Evolutionary conservation across 148 eudicot species (phyloP).

Genomic region (Persicaria tinctoria): DNA sequence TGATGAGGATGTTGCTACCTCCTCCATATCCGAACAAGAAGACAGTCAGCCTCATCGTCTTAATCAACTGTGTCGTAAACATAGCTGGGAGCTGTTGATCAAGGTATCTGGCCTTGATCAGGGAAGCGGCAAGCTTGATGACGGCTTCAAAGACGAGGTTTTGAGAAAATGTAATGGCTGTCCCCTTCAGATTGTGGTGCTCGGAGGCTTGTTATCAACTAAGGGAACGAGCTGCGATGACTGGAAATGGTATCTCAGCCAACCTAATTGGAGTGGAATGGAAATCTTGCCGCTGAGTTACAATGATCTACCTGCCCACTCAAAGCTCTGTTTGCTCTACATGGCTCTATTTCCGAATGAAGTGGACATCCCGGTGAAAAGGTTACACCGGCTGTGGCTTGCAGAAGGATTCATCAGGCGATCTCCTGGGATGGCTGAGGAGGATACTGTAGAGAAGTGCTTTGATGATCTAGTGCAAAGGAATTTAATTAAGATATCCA

Average conservation of each 20-base stretch:
- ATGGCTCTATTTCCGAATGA: slow-evolving; percentile 38
- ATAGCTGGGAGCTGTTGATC: slow-evolving; percentile 19
- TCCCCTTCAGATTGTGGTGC: slow-evolving; percentile 17
- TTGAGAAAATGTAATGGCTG: slow-evolving; percentile 15
- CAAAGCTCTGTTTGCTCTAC: slow-evolving; percentile 40
- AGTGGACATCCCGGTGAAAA: slow-evolving; percentile 31
- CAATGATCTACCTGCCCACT: slow-evolving; percentile 24
- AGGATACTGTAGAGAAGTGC: slow-evolving; percentile 27
- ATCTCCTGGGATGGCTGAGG: slow-evolving; percentile 14
- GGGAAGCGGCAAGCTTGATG: neutral
- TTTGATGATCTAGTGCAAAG: slow-evolving; percentile 30
- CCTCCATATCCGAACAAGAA: neutral
- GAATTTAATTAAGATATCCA: slow-evolving; percentile 33
- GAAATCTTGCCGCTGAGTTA: slow-evolving; percentile 28
- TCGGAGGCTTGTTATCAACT: slow-evolving; percentile 26
- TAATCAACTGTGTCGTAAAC: neutral
- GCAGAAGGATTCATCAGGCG: slow-evolving; percentile 43
- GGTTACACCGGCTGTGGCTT: slow-evolving; percentile 36
- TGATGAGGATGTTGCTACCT: neutral
- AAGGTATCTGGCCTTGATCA: neutral
- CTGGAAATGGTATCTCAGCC: slow-evolving; percentile 11
- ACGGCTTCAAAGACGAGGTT: neutral
- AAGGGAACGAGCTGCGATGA: slow-evolving; percentile 14
- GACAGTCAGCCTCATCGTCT: neutral
- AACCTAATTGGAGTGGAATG: slow-evolving; percentile 9